Evolutionary conservation across 2,329 filamentous ascomycete genomes (phyloP), one percentile per base, ranked within the genome.

Genomic region (Aspergillus tamarii): DNA sequence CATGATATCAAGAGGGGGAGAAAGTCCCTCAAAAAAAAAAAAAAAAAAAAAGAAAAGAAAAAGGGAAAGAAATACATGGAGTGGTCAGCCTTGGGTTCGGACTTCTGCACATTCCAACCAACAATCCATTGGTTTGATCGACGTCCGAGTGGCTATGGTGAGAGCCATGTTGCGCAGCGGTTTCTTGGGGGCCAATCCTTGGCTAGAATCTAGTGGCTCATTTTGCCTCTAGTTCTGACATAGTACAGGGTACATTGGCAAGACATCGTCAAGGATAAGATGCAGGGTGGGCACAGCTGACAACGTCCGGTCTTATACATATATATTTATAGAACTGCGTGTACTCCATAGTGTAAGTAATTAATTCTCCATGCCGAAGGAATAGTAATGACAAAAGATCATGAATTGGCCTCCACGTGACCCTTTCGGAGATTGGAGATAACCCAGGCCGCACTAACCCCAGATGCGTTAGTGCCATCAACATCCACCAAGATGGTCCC

Each of bases 341-440:
- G 34, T 36, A 19, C 23, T 26, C 23, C 23, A 4, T 2, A 26
- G 23, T 26, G 26, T 26, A 26, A 26, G 2, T 19, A 8, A 41
- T 41, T 19, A 8, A 41, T 41, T 41, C 28, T 32, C 12, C 56
- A 14, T 12, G 14, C 52, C 16, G 30, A 14, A n/a, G 26, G 28
- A 53, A 30, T 36, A 7, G 23, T 23, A 16, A 41, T 41, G 39
- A 41, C 39, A 41, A 8, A 12, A 19, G 39, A 16, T 16, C 39
- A 41, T 19, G 21, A 23, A 28, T n/a, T n/a, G 43, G 26, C 30
- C 11, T 14, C 16, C 61, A 63, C 61, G 61, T 63, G 61, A 57
- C 36, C 12, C 16, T 3, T 28, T n/a, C 61, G 52, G 61, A 60
- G 46, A 60, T 54, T 48, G 50, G 52, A 57, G 48, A 59, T 62